These are phyloP conservation scores for Aphanomyces cochlioides DNA, from an alignment of 352 stramenopile species.

Conservation along the genomic window DNA sequence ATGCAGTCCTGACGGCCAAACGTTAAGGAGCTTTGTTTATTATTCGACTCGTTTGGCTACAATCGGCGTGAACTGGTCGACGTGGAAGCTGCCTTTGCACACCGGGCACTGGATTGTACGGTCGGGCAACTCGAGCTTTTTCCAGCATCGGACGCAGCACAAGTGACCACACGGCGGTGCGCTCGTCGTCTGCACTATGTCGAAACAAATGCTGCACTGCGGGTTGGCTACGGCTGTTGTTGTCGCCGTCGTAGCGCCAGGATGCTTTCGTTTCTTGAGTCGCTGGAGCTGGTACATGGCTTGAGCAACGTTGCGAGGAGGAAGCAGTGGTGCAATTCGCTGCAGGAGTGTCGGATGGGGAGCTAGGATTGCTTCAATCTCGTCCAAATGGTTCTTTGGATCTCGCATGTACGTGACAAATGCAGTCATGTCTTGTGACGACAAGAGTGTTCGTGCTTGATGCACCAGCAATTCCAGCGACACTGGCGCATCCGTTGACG, in stretches of 20 bases:
- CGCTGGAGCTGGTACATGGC: conserved; percentile 40
- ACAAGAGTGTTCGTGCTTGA: not conserved
- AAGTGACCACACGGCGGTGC: conserved; percentile 78
- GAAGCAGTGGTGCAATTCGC: conserved; percentile 12
- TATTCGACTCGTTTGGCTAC: not conserved
- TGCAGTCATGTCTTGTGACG: not conserved
- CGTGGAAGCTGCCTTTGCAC: conserved; percentile 20
- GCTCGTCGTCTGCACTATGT: conserved; percentile 71
- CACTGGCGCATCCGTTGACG: not conserved
- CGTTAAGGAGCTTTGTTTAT: not conserved
- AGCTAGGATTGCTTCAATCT: conserved; percentile 16
- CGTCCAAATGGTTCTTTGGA: conserved; percentile 5
- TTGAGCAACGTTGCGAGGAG: conserved; percentile 1
- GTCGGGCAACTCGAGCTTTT: conserved; percentile 50
- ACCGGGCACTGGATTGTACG: conserved; percentile 12
- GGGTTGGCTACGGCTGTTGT: conserved; percentile 65
- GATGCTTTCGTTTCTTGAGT: conserved; percentile 16
- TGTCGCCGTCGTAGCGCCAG: not conserved
- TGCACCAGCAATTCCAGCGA: conserved; percentile 18
- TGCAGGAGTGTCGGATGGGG: conserved; percentile 10
- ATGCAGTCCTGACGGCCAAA: not conserved
- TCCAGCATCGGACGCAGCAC: conserved; percentile 77
- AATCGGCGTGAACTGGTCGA: not conserved
- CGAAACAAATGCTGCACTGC: conserved; percentile 82
- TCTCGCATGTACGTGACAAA: conserved; percentile 21